These are phyloP conservation scores for Mallotus nudiflorus DNA, from an alignment of 345 rosid genomes.

Conservation along the genomic window DNA sequence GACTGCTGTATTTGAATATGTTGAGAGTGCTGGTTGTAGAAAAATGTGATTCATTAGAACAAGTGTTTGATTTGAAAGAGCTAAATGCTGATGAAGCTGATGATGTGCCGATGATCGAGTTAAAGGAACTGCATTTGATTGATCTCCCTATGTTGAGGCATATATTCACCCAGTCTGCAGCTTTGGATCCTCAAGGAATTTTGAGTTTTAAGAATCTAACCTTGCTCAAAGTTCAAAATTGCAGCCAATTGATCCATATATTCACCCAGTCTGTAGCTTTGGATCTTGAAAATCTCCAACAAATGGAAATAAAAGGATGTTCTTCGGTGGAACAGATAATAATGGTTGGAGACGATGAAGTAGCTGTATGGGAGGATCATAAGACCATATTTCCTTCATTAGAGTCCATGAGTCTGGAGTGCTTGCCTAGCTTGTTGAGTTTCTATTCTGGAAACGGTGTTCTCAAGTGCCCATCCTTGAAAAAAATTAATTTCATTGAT, in stretches of 20 bases:
- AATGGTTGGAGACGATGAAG: background rate
- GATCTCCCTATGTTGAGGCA: too few species aligned
- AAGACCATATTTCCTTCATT: conserved; percentile 4
- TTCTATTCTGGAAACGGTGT: background rate
- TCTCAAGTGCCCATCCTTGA: conserved; percentile 3
- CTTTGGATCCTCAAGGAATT: background rate
- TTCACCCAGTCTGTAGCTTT: background rate
- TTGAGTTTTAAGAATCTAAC: background rate
- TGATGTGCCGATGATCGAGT: too few species aligned
- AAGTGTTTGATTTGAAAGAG: too few species aligned
- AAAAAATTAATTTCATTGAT: background rate
- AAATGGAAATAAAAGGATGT: background rate
- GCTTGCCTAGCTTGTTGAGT: background rate
- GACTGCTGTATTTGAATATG: background rate
- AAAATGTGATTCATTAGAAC: background rate
- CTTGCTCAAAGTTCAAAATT: background rate
- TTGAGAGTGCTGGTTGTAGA: background rate
- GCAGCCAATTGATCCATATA: background rate
- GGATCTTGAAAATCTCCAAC: background rate
- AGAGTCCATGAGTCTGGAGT: background rate
- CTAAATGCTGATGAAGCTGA: too few species aligned
- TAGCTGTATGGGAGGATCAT: background rate
- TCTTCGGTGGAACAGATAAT: background rate
- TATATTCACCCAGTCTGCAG: too few species aligned
- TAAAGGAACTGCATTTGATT: too few species aligned